Percentiles rank a stretch among this genome's conserved stretches.
phyloP scores from a whole-genome alignment of 305 asterid genomes.

The Rubia occidens region DNA sequence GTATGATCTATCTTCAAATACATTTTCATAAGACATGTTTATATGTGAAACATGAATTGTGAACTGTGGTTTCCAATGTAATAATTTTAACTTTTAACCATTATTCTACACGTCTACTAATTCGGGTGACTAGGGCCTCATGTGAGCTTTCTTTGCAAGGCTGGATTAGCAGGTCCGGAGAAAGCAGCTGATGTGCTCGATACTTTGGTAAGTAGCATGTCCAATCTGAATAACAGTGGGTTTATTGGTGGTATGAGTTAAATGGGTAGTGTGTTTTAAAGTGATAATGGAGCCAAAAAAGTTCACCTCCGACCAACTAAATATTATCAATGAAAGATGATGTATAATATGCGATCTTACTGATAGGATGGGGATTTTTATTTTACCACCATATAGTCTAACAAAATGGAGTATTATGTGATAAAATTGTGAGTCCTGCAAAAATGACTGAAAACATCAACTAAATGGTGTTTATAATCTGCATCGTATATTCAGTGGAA shows the following conservation, averaged over 20 bases:
- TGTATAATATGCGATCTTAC: too few relatives aligned
- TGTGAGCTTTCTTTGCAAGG: slow-evolving; percentile 80
- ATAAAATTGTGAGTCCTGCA: not conserved
- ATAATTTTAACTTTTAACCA: too few relatives aligned
- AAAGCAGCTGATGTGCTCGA: slow-evolving; percentile 87
- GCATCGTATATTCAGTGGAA: slow-evolving; percentile 63
- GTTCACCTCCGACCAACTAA: slow-evolving; percentile 91
- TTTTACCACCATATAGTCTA: not conserved
- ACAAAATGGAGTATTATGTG: not conserved
- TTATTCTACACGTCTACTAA: slow-evolving; percentile 1
- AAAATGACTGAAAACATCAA: not conserved
- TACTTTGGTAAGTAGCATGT: slow-evolving; percentile 88
- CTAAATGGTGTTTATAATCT: not conserved
- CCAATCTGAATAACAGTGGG: slow-evolving; percentile 80
- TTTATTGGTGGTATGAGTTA: slow-evolving; percentile 44
- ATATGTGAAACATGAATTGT: too few relatives aligned
- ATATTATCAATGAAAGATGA: too few relatives aligned
- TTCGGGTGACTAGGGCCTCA: slow-evolving; percentile 58
- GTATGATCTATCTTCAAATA: too few relatives aligned
- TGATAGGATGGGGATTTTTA: too few relatives aligned
- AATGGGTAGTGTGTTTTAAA: slow-evolving; percentile 76
- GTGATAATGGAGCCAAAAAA: slow-evolving; percentile 73
- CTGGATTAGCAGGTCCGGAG: slow-evolving; percentile 72
- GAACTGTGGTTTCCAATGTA: too few relatives aligned
- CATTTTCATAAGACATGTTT: too few relatives aligned